Conservation (phyloP, 139 green algal genomes). For the Auxenochlorella pyrenoidosa region DNA sequence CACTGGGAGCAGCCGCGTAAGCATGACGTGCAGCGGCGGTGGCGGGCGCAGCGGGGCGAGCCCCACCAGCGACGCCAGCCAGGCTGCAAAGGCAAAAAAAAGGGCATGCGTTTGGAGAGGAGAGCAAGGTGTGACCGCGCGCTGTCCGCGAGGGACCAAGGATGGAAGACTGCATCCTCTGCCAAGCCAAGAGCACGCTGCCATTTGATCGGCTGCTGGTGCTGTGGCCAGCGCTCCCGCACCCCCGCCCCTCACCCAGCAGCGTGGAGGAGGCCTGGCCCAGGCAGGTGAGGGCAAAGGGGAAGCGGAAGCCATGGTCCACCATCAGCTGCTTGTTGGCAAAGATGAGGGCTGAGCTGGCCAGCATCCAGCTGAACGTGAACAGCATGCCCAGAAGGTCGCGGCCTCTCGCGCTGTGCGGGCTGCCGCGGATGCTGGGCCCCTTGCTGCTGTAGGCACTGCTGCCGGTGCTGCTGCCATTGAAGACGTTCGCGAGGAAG, state of each 20-base stretch:
- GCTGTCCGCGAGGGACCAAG: too few species aligned
- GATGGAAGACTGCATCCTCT: too few species aligned
- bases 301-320: slow-evolving; percentile 33
- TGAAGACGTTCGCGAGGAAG: background rate
- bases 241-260: background rate
- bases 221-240: too few species aligned
- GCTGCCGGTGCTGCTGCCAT: background rate
- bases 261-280: slow-evolving; percentile 11
- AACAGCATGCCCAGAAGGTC: slow-evolving; percentile 4
- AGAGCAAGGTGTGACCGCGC: background rate
- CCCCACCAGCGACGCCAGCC: background rate
- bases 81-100: background rate
- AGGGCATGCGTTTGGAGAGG: background rate
- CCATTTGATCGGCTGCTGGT: too few species aligned
- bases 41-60: slow-evolving; percentile 15
- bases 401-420: background rate
- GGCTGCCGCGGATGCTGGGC: background rate
- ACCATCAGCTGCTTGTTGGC: slow-evolving; percentile 38
- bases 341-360: slow-evolving; percentile 39
- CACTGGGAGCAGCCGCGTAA: slow-evolving; percentile 35
- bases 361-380: slow-evolving; percentile 34
- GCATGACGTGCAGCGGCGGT: background rate
- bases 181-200: too few species aligned
- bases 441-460: background rate
- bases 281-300: slow-evolving; percentile 34